These are phyloP conservation scores for Cicer cuneatum DNA, from an alignment of 306 rosid genomes.

Conservation along the genomic window DNA sequence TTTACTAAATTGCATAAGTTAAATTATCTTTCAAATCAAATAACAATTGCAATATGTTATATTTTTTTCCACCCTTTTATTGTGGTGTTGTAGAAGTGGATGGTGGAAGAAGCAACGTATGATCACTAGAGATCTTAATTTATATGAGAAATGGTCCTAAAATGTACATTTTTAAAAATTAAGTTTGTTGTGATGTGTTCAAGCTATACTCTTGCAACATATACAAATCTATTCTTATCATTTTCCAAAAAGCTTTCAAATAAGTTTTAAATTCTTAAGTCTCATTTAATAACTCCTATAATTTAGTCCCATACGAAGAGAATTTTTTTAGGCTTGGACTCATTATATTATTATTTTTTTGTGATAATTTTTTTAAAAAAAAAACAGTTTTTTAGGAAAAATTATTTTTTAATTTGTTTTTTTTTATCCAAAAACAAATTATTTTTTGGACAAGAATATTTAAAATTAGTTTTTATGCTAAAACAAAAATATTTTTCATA, in stretches of 20 bases:
- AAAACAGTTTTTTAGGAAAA: no score
- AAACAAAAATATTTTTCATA: no score
- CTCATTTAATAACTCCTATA: no score
- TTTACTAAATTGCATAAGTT: background rate
- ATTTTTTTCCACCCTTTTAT: background rate
- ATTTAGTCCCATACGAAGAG: no score
- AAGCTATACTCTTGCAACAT: background rate
- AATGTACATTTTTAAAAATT: background rate
- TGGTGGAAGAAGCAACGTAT: slow-evolving; percentile 3
- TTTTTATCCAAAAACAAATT: no score
- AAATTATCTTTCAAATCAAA: background rate
- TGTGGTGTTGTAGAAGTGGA: background rate
- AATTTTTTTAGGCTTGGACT: no score
- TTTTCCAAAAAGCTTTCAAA: background rate
- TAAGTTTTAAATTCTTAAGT: no score
- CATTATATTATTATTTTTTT: no score
- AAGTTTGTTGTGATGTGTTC: background rate
- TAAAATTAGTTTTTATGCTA: no score
- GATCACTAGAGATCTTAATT: background rate
- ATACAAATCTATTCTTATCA: slow-evolving; percentile 3
- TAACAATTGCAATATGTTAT: background rate
- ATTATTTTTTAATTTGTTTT: no score
- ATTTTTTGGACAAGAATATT: no score
- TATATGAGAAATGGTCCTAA: background rate
- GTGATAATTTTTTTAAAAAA: no score